Conservation (phyloP, 805 yeast species). For the Barnettozyma sucrosica region DNA sequence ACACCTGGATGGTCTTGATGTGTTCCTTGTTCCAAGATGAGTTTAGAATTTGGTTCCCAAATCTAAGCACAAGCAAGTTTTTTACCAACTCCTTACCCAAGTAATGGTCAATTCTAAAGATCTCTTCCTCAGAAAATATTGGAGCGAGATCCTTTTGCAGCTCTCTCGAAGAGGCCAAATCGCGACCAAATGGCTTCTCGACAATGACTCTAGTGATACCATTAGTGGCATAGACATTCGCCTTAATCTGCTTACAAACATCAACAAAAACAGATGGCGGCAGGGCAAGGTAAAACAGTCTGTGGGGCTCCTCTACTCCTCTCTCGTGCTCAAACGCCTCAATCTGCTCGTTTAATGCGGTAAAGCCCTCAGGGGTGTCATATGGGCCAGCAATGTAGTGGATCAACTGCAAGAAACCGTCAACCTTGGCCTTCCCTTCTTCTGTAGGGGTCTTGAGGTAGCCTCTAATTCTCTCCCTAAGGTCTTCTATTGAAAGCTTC, state of each 20-base stretch:
- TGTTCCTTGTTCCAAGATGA: conserved; percentile 86
- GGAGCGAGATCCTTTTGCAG: conserved; percentile 78
- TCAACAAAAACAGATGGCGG: conserved; percentile 88
- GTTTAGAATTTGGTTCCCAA: conserved; percentile 81
- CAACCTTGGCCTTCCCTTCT: conserved; percentile 36
- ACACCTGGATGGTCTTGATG: conserved; percentile 76
- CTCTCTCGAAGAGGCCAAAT: conserved; percentile 69
- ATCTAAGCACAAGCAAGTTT: conserved; percentile 81
- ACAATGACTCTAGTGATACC: conserved; percentile 81
- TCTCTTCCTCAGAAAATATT: conserved; percentile 82
- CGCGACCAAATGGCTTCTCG: conserved; percentile 97
- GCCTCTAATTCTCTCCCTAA: conserved; percentile 59
- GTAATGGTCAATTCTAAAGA: conserved; percentile 95
- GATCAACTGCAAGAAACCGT: conserved; percentile 60
- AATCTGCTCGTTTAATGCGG: conserved; percentile 47
- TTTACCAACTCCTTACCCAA: conserved; percentile 98
- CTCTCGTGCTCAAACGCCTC: conserved; percentile 50
- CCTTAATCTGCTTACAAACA: conserved; percentile 71
- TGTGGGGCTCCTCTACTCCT: conserved; percentile 50
- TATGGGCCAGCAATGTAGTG: conserved; percentile 75
- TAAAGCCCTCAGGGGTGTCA: conserved; percentile 73
- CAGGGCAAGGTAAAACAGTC: conserved; percentile 86
- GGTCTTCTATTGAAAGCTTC: conserved; percentile 57
- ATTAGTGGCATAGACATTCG: conserved; percentile 55
- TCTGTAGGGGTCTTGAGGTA: conserved; percentile 53